phyloP scores from a whole-genome alignment of 345 rosid genomes.

The Lumnitzera littorea region DNA sequence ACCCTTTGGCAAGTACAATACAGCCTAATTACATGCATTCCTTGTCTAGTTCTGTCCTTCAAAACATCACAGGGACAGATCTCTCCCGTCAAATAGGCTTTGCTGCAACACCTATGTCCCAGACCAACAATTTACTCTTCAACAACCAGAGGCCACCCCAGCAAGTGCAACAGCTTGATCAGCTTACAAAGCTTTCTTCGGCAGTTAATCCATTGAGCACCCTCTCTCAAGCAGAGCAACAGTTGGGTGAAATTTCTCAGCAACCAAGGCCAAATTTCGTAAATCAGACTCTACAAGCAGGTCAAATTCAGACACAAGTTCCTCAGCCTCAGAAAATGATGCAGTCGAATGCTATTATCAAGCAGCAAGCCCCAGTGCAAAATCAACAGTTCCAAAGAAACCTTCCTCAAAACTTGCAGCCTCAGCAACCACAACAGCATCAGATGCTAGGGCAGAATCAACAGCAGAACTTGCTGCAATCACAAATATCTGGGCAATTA shows the following conservation, averaged over 20 bases:
- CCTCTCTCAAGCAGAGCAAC: constrained; percentile 29
- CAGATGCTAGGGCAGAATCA: constrained; percentile 32
- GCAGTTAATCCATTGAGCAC: constrained; percentile 23
- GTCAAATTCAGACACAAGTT: constrained; percentile 41
- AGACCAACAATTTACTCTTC: constrained; percentile 34
- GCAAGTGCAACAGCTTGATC: constrained; percentile 44
- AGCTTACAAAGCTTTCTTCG: constrained; percentile 35
- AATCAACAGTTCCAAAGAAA: constrained; percentile 34
- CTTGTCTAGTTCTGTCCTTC: constrained; percentile 35
- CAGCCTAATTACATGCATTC: constrained; percentile 43
- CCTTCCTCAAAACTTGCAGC: constrained; percentile 46
- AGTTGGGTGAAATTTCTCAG: constrained; percentile 32
- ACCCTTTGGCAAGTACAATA: constrained; percentile 39
- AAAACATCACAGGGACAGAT: constrained; percentile 37
- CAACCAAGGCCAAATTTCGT: constrained; percentile 43
- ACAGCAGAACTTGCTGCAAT: constrained; percentile 30
- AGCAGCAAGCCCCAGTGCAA: constrained; percentile 37
- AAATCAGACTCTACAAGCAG: constrained; percentile 27
- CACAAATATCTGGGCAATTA: constrained; percentile 37
- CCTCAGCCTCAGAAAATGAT: constrained; percentile 39
- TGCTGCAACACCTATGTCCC: constrained; percentile 32
- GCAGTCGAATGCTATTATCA: constrained; percentile 31
- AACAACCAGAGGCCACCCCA: constrained; percentile 35
- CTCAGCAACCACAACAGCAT: constrained; percentile 18
- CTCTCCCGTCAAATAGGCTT: constrained; percentile 45